phyloP scores from a whole-genome alignment of 1,139 yeast genomes.

The Candida tunisiensis region DNA sequence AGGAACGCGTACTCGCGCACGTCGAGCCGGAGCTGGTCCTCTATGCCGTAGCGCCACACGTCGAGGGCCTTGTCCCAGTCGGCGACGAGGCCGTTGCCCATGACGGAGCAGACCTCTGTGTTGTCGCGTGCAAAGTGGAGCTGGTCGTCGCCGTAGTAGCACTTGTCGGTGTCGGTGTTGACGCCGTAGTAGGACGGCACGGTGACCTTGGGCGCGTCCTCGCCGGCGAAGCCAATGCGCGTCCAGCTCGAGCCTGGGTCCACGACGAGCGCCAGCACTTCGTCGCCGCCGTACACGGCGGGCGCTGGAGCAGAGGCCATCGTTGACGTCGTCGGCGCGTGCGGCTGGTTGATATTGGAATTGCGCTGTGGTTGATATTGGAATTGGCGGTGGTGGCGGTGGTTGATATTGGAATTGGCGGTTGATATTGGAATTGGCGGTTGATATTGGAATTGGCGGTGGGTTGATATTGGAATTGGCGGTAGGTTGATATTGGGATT shows the following conservation, averaged over 20 bases:
- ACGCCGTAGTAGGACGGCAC: conserved; percentile 37
- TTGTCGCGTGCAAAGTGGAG: conserved; percentile 8
- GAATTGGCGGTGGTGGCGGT: no score
- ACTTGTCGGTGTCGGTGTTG: conserved; percentile 5
- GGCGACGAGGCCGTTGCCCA: conserved; percentile 20
- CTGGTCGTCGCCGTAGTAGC: conserved; percentile 7
- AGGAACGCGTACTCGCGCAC: conserved; percentile 59
- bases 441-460: no score
- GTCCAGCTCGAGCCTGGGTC: conserved; percentile 84
- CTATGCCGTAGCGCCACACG: conserved; percentile 21
- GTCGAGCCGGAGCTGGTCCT: conserved; percentile 30
- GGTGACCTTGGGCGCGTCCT: conserved; percentile 70
- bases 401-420: no score
- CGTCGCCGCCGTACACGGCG: conserved; percentile 27
- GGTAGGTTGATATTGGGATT: no score
- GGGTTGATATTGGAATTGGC: no score
- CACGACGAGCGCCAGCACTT: conserved; percentile 75
- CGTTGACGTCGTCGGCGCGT: neutral
- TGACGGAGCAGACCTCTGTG: conserved; percentile 18
- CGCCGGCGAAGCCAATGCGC: conserved; percentile 86
- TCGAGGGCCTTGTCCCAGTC: conserved; percentile 28
- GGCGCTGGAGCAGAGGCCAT: conserved; percentile 1
- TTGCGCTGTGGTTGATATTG: no score
- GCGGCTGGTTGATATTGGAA: no score
- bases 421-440: no score